Base-by-base conservation (phyloP, 2,329 filamentous ascomycete genomes). In the Botrytis medusae region DNA sequence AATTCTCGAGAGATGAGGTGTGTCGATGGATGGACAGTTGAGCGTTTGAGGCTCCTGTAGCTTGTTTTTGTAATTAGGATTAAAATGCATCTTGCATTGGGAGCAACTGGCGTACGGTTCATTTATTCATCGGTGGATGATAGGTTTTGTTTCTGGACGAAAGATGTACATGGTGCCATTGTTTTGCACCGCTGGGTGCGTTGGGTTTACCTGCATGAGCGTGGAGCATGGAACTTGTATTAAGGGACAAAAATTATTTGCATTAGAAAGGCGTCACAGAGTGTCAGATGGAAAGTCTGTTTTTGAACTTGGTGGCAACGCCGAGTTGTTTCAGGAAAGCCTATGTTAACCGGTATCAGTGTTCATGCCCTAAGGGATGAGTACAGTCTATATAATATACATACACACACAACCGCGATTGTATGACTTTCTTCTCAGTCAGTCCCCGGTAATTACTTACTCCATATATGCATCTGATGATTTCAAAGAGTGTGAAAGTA, bases 181-280 rank as follows among this genome's bases (percentile, higher is more conserved):
- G 12, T 67, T 67, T 67, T 68, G 60, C 37, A 20, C 59, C 32
- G 48, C 18, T 34, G 18, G 54, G 62, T 44, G 18, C 51, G 34
- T 62, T 62, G 20, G 44, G 48, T 32, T 32, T 73, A 29, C 51
- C n/a, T 57, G 72, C 57, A 73, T 71, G 29, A 74, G 74, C 73
- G 64, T 59, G 74, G 74, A 74, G 65, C 54, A 62, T 48, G 61
- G 70, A 40, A 61, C 25, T 42, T 40, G 32, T 18, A 65, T 64
- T 22, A 51, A 44, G 68, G 44, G 18, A 16, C 51, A 29, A 61
- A 62, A 48, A 48, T 22, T 57, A 57, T 2, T 29, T 64, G 67
- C 72, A 74, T 74, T 61, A 44, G 48, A 42, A 64, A 34, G 72
- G 69, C 61, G 59, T 48, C 6, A 42, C 48, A n/a, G 20, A 22